phyloP scores from a whole-genome alignment of 2,329 filamentous ascomycete genomes.

The Lasiodiplodia theobromae region DNA sequence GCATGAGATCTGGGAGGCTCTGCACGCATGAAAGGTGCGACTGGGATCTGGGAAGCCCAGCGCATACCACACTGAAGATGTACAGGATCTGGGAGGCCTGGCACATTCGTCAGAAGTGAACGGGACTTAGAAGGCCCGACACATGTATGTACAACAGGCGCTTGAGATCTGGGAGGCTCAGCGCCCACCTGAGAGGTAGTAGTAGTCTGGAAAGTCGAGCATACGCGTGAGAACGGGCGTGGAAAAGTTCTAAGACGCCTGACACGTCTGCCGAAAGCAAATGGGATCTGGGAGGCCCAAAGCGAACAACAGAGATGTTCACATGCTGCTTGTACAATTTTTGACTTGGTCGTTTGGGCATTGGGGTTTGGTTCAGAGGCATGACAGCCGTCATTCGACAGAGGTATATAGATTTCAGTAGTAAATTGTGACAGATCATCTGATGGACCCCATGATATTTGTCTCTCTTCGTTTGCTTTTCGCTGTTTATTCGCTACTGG shows the following conservation, averaged over 20 bases:
- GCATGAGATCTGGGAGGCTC: too few relatives aligned
- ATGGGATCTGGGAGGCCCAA: neutral
- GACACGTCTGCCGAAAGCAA: too few relatives aligned
- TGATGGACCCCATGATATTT: too few relatives aligned
- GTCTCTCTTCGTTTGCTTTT: too few relatives aligned
- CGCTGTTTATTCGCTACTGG: too few relatives aligned
- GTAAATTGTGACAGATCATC: too few relatives aligned
- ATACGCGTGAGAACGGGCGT: neutral
- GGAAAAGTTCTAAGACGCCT: too few relatives aligned
- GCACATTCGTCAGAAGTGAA: neutral
- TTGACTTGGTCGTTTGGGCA: too few relatives aligned
- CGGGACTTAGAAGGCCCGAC: neutral
- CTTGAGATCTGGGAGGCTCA: neutral
- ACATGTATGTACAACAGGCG: neutral
- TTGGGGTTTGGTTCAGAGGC: too few relatives aligned
- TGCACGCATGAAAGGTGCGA: neutral
- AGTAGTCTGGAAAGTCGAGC: neutral
- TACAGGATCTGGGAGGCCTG: neutral
- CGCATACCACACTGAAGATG: neutral
- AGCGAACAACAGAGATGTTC: neutral
- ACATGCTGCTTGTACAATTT: too few relatives aligned
- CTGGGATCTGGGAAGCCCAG: neutral
- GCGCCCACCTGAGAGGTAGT: neutral
- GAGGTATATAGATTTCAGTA: too few relatives aligned
- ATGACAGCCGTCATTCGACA: too few relatives aligned